Conservation (phyloP, 441 rosid genomes). For the Jatropha podagrica region DNA sequence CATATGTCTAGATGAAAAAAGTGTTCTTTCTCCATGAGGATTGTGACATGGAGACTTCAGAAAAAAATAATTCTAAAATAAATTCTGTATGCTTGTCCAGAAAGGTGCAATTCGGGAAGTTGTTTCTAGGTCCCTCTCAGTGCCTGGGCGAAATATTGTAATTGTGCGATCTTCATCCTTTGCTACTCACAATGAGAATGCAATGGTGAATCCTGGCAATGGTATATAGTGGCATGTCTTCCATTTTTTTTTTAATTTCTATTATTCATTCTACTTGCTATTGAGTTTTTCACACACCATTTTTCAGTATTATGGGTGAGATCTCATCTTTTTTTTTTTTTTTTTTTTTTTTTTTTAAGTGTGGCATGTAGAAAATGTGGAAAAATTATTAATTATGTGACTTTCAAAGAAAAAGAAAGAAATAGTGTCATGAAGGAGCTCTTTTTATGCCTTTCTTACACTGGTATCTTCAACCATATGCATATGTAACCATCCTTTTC, state of each 20-base stretch:
- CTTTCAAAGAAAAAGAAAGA: background rate
- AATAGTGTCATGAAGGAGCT: background rate
- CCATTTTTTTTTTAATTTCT: conserved; percentile 11
- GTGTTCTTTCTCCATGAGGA: background rate
- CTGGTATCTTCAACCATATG: background rate
- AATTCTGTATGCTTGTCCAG: conserved; percentile 44
- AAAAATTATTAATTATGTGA: background rate
- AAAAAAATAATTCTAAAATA: conserved; percentile 9
- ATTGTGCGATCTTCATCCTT: conserved; percentile 76
- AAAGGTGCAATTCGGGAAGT: conserved; percentile 37
- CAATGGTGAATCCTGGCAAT: conserved; percentile 36
- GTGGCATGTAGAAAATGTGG: background rate
- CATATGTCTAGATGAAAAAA: background rate
- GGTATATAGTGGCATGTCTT: conserved; percentile 38
- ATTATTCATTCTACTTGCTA: conserved; percentile 12
- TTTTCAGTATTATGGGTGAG: background rate
- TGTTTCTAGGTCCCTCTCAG: conserved; percentile 82
- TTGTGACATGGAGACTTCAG: background rate
- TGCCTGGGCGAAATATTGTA: conserved; percentile 72
- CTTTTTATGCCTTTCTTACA: background rate
- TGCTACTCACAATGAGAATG: conserved; percentile 43
- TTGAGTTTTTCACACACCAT: background rate
- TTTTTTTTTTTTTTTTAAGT: background rate
- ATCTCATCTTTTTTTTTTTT: background rate
- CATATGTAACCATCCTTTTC: conserved; percentile 20